Base-by-base conservation (phyloP, 441 rosid species). In the Erodium moschatum region DNA sequence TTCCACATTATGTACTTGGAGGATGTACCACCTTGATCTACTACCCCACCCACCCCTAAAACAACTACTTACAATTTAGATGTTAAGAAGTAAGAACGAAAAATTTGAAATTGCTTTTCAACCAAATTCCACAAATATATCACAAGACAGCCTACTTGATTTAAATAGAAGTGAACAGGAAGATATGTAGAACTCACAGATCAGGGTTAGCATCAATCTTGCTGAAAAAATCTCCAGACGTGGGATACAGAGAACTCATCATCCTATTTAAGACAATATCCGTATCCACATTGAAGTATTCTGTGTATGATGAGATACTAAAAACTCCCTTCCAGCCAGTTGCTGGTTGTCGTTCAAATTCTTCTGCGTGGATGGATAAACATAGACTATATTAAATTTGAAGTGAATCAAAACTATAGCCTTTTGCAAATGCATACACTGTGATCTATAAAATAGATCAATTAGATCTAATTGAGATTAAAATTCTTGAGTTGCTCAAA, bases 191-290 rank as follows among this genome's bases (percentile, higher is more conserved):
- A 75, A 86, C 98, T 94, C 81, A 94, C 97, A 94, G 76, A 78
- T 94, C 98, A 66, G 98, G 98, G 72, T 94, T 91, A 16, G 97
- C 92, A 75, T 89, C 91, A 46, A 87, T 91, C 84, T 89, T 91
- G 83, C 77, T 82, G 85, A 87, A 94, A 77, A 94, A 91, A 81
- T 89, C 89, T 7, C 90, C 97, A 74, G 77, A 76, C 6, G 74
- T 69, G 20, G 96, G 97, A 77, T 81, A 80, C 54, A 94, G 74
- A 5, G 97, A 91, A 79, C 89, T 86, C 80, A 89, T 70, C 82
- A 91, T 67, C 81, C 98, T 85, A 83, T 86, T 91, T 65, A 88
- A 8, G 61, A 94, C 96, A 80, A 87, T 66, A 62, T 91, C 97
- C 0, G 98, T 87, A 73, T 91, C 98, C 71, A 89, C 94, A 38